Percentiles rank a stretch among this genome's conserved stretches.
Conservation (phyloP, 768 basidiomycete genomes). For the Heimioporus sp. region DNA sequence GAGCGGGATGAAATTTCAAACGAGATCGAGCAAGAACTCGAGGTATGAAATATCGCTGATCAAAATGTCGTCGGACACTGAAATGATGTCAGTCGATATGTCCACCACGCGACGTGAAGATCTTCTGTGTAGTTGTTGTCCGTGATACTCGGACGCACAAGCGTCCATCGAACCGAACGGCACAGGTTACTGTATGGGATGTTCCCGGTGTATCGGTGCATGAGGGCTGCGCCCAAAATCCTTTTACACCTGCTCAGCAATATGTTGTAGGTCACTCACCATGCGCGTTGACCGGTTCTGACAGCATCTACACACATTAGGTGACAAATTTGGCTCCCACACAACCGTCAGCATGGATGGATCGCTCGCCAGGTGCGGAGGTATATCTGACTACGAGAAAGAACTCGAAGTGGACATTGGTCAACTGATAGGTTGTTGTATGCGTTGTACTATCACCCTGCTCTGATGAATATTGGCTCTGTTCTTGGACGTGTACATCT, state of each 20-base stretch:
- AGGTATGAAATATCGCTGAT: constrained; percentile 43
- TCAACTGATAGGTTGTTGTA: constrained; percentile 6
- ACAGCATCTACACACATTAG: not conserved
- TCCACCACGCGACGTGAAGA: constrained; percentile 72
- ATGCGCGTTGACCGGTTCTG: not conserved
- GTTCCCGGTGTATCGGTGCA: constrained; percentile 48
- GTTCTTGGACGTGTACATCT: not conserved
- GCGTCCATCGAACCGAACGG: constrained; percentile 54
- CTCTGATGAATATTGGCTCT: not conserved
- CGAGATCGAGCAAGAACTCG: constrained; percentile 71
- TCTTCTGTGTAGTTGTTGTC: constrained; percentile 71
- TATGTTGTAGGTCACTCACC: constrained; percentile 52
- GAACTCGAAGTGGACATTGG: constrained; percentile 60
- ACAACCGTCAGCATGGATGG: constrained; percentile 72
- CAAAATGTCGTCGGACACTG: not conserved
- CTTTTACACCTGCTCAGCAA: constrained; percentile 60
- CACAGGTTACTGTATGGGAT: constrained; percentile 86
- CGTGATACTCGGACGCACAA: constrained; percentile 58
- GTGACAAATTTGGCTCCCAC: constrained; percentile 72
- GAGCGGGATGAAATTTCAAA: constrained; percentile 50
- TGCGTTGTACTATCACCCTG: not conserved
- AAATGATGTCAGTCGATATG: constrained; percentile 45
- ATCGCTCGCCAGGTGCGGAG: constrained; percentile 52
- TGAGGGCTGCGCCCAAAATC: constrained; percentile 48
- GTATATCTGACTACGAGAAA: constrained; percentile 68